These are phyloP conservation scores for Miamiensis avidus DNA, from an alignment of 169 alveolate genomes.

Conservation along the genomic window DNA sequence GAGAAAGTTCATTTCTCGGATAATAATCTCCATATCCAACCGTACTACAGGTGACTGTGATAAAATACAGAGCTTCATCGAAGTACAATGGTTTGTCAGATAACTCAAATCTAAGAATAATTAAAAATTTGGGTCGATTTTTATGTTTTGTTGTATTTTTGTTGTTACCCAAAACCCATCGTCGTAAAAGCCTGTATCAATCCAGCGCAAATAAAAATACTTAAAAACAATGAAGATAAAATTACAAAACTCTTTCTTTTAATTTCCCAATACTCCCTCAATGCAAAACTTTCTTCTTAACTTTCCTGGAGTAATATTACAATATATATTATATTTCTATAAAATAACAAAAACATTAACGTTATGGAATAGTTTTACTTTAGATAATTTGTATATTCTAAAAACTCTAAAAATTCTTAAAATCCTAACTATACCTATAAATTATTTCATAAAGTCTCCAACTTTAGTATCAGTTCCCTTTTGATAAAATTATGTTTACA, in stretches of 20 bases:
- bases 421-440: constrained; percentile 15
- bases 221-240: constrained; percentile 2
- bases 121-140: too few relatives aligned
- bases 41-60: constrained; percentile 49
- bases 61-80: constrained; percentile 57
- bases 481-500: background rate
- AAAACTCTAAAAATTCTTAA: constrained; percentile 18
- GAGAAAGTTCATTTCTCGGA: constrained; percentile 36
- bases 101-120: background rate
- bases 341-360: too few relatives aligned
- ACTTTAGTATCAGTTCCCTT: background rate
- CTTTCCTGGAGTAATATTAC: too few relatives aligned
- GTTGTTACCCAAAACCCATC: background rate
- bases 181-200: background rate
- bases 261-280: constrained; percentile 24
- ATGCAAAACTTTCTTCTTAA: background rate
- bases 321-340: too few relatives aligned
- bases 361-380: too few relatives aligned
- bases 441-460: background rate
- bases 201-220: constrained; percentile 3
- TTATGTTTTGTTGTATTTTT: background rate
- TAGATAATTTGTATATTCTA: constrained; percentile 18
- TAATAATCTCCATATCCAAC: constrained; percentile 63
- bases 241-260: constrained; percentile 14
- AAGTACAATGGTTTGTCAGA: constrained; percentile 35